phyloP scores from a whole-genome alignment of 805 yeast genomes.

The Candida pseudoglaebosa region DNA sequence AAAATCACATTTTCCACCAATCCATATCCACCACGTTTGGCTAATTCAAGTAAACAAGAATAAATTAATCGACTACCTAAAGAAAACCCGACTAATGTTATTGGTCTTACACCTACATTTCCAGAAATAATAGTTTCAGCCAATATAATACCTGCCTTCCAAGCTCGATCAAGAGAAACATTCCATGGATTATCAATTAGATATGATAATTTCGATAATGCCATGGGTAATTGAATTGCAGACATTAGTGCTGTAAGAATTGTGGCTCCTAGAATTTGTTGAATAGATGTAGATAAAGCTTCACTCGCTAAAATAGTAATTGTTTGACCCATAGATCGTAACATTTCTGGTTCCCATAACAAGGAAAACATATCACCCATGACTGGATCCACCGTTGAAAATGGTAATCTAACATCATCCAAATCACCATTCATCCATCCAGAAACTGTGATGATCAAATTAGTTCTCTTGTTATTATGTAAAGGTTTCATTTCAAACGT shows the following conservation, averaged over 20 bases:
- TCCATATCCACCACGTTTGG: slow-evolving; percentile 82
- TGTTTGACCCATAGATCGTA: slow-evolving; percentile 93
- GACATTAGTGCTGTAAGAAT: slow-evolving; percentile 86
- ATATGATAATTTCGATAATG: slow-evolving; percentile 82
- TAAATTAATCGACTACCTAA: slow-evolving; percentile 89
- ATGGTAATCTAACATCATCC: slow-evolving; percentile 95
- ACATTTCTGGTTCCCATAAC: slow-evolving; percentile 98
- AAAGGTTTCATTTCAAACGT: slow-evolving; percentile 93
- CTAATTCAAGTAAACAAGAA: slow-evolving; percentile 83
- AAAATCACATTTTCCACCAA: slow-evolving; percentile 82
- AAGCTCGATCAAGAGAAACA: slow-evolving; percentile 93
- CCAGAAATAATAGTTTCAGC: slow-evolving; percentile 89
- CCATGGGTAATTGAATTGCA: slow-evolving; percentile 90
- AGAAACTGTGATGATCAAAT: slow-evolving; percentile 80
- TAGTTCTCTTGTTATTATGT: slow-evolving; percentile 85
- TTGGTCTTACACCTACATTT: slow-evolving; percentile 88
- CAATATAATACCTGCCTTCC: slow-evolving; percentile 88
- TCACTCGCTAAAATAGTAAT: slow-evolving; percentile 91
- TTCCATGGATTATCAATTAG: slow-evolving; percentile 96
- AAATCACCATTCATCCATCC: slow-evolving; percentile 97
- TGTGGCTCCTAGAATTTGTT: slow-evolving; percentile 92
- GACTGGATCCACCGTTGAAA: slow-evolving; percentile 93
- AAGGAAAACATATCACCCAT: slow-evolving; percentile 95
- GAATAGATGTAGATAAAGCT: slow-evolving; percentile 87
- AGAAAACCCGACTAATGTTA: slow-evolving; percentile 89